Percentiles rank a stretch among this genome's conserved stretches.
Evolutionary conservation across 371 early-diverging fungal species (phyloP).

Genomic region (Apophysomyces sp.): DNA sequence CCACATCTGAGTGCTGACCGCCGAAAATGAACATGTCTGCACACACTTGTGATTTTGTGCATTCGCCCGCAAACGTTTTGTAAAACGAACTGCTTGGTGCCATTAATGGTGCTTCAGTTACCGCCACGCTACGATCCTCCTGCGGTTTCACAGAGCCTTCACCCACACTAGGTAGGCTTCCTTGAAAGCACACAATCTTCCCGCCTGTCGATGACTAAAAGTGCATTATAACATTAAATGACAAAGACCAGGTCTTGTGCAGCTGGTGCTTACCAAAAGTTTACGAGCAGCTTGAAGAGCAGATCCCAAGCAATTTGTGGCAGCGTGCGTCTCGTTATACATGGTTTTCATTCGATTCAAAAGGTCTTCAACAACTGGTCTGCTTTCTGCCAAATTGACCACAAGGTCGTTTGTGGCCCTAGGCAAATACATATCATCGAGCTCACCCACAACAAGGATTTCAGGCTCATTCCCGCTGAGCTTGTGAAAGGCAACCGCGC

Average conservation of each 20-base stretch:
- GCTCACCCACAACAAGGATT: conserved; percentile 77
- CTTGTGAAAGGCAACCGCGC: conserved; percentile 76
- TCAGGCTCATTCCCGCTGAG: conserved; percentile 73
- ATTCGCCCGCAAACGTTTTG: conserved; percentile 78
- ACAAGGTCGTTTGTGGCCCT: conserved; percentile 69
- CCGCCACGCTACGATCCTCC: conserved; percentile 57
- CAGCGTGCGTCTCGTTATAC: conserved; percentile 54
- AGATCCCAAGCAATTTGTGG: conserved; percentile 66
- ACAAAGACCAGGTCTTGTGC: background rate
- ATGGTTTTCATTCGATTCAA: conserved; percentile 63
- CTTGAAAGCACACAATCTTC: conserved; percentile 75
- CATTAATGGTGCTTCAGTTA: conserved; percentile 47
- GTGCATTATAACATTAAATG: background rate
- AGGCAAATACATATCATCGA: conserved; percentile 76
- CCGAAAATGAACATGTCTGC: conserved; percentile 89
- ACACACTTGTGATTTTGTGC: conserved; percentile 76
- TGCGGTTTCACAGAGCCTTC: conserved; percentile 68
- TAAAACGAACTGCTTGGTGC: conserved; percentile 73
- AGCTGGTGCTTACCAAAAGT: conserved; percentile 55
- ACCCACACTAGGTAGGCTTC: conserved; percentile 64
- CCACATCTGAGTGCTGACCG: conserved; percentile 86
- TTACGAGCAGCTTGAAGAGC: conserved; percentile 77
- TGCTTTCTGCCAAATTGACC: conserved; percentile 74
- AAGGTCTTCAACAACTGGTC: conserved; percentile 56
- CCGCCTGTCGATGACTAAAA: conserved; percentile 73